phyloP scores from a whole-genome alignment of 1,284 basidiomycete species.

The Anthracocystis walkeri region DNA sequence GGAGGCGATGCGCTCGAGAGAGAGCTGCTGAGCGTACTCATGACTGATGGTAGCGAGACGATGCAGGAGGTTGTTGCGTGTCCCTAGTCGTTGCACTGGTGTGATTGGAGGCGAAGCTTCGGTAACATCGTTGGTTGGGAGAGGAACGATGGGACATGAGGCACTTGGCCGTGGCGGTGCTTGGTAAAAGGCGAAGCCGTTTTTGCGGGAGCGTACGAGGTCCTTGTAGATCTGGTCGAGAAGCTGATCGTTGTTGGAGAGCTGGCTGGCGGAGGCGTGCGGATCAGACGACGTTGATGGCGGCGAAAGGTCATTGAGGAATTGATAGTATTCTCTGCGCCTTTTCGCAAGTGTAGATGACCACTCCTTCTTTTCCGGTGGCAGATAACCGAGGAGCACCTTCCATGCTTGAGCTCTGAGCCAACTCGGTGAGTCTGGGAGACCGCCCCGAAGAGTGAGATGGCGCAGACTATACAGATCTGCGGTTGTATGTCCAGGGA shows the following conservation, averaged over 20 bases:
- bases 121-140: slow-evolving; percentile 2
- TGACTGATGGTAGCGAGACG: slow-evolving; percentile 50
- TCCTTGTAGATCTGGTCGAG: slow-evolving; percentile 67
- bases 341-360: slow-evolving; percentile 40
- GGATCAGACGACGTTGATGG: neutral
- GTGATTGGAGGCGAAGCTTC: neutral
- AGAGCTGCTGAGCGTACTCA: slow-evolving; percentile 45
- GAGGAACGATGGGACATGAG: slow-evolving; percentile 45
- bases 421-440: slow-evolving; percentile 58
- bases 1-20: slow-evolving; percentile 31
- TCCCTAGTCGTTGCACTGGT: slow-evolving; percentile 17
- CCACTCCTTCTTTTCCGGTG: slow-evolving; percentile 64
- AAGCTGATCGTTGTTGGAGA: slow-evolving; percentile 50
- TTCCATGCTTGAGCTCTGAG: slow-evolving; percentile 66
- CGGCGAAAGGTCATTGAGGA: slow-evolving; percentile 59
- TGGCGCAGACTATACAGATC: slow-evolving; percentile 63
- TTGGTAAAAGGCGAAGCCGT: slow-evolving; percentile 64
- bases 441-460: slow-evolving; percentile 51
- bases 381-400: slow-evolving; percentile 62
- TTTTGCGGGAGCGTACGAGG: slow-evolving; percentile 56
- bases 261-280: slow-evolving; percentile 4
- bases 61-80: slow-evolving; percentile 32
- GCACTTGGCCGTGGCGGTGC: slow-evolving; percentile 30
- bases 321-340: slow-evolving; percentile 62
- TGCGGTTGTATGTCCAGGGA: slow-evolving; percentile 58